Percentiles rank a stretch among this genome's conserved stretches.
phyloP scores from a whole-genome alignment of 2,329 filamentous ascomycete genomes.

The Paraphaeosphaeria minitans region DNA sequence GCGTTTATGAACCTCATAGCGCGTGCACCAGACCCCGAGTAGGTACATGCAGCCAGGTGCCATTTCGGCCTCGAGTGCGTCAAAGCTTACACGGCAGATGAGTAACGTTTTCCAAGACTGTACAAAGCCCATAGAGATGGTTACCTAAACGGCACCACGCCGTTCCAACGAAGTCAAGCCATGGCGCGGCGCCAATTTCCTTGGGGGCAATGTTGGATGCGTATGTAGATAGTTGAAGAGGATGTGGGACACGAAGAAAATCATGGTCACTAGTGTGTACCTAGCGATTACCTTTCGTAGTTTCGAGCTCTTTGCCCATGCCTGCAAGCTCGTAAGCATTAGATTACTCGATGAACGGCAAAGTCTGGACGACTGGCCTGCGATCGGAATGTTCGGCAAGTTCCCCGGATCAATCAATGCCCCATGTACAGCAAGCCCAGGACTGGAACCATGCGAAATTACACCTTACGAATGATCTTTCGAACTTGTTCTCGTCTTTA shows the following conservation, averaged over 20 bases:
- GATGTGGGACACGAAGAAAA: slow-evolving; percentile 20
- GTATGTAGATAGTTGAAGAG: slow-evolving; percentile 18
- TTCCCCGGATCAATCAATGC: slow-evolving; percentile 20
- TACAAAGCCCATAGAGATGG: slow-evolving; percentile 12
- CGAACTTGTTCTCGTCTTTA: slow-evolving; percentile 17
- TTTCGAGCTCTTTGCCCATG: slow-evolving; percentile 16
- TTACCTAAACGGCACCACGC: slow-evolving; percentile 3
- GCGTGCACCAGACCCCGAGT: slow-evolving; percentile 49
- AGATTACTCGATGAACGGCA: neutral
- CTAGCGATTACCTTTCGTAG: slow-evolving; percentile 17
- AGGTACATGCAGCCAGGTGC: slow-evolving; percentile 19
- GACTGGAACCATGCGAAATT: slow-evolving; percentile 19
- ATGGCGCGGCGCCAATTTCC: slow-evolving; percentile 11
- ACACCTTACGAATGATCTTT: slow-evolving; percentile 18
- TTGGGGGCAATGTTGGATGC: slow-evolving; percentile 10
- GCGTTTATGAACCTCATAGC: slow-evolving; percentile 56
- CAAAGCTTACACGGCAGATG: slow-evolving; percentile 22
- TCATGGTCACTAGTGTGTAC: slow-evolving; percentile 20
- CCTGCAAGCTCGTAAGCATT: slow-evolving; percentile 7
- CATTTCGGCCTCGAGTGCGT: slow-evolving; percentile 23
- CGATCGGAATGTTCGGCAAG: slow-evolving; percentile 13
- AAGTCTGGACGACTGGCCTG: neutral
- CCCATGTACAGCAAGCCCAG: slow-evolving; percentile 20
- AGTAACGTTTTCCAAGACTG: slow-evolving; percentile 12
- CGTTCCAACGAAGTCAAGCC: slow-evolving; percentile 14